Conservation (phyloP, 345 rosid species). For the Atalantia buxifolia region DNA sequence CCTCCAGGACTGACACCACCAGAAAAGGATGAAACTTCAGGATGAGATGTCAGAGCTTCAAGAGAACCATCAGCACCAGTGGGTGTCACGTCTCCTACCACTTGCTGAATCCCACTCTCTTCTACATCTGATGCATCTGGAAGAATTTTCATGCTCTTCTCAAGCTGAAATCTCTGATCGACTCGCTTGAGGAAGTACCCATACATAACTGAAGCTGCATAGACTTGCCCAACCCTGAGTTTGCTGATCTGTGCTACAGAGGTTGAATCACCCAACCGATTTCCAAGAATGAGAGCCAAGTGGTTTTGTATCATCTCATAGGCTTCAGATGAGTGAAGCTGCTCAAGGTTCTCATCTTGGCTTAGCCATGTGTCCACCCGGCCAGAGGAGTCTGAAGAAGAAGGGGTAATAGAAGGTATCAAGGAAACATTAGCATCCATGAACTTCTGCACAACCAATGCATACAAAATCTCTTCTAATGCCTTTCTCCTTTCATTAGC, state of each 20-base stretch:
- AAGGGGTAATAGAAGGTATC: constrained; percentile 55
- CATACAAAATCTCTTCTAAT: constrained; percentile 82
- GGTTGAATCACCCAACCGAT: constrained; percentile 48
- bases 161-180: constrained; percentile 95
- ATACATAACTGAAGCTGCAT: constrained; percentile 97
- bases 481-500: constrained; percentile 78
- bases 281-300: constrained; percentile 74
- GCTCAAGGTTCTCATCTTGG: constrained; percentile 62
- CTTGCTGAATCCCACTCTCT: constrained; percentile 27
- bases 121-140: constrained; percentile 40
- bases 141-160: constrained; percentile 87
- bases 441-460: constrained; percentile 88
- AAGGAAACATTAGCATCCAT: constrained; percentile 86
- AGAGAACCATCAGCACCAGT: constrained; percentile 23
- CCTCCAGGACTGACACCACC: constrained; percentile 60
- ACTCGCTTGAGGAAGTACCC: constrained; percentile 94
- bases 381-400: constrained; percentile 52
- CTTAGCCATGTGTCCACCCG: constrained; percentile 65
- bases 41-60: constrained; percentile 49
- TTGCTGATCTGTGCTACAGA: constrained; percentile 79
- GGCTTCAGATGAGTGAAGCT: constrained; percentile 85
- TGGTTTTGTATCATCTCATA: constrained; percentile 98
- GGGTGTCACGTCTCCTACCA: constrained; percentile 29
- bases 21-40: constrained; percentile 53
- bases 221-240: constrained; percentile 94